phyloP scores from a whole-genome alignment of 257 asterid genomes.

The Capsicum pubescens region DNA sequence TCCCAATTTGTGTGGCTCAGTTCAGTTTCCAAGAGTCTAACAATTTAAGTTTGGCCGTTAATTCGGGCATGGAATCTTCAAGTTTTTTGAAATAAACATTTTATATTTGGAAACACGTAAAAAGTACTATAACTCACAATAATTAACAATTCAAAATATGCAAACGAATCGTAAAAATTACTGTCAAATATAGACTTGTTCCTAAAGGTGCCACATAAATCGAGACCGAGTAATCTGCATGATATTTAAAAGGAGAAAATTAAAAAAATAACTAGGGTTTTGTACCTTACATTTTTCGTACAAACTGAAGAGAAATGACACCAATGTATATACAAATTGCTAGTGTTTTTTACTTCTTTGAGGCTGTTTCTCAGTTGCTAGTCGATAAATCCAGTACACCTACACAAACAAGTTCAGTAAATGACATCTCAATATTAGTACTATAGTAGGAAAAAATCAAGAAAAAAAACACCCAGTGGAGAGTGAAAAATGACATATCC shows the following conservation, averaged over 20 bases:
- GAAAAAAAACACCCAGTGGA: neutral
- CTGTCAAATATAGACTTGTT: too few relatives aligned
- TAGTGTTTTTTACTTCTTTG: conserved; percentile 62
- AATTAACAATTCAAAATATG: too few relatives aligned
- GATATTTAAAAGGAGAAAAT: neutral
- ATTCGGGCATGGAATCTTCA: too few relatives aligned
- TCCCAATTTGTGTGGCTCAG: too few relatives aligned
- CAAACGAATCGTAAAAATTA: too few relatives aligned
- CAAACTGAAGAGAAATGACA: neutral
- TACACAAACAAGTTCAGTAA: conserved; percentile 32
- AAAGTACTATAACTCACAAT: too few relatives aligned
- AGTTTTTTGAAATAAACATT: too few relatives aligned
- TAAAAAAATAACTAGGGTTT: conserved; percentile 6
- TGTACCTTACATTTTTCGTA: conserved; percentile 10
- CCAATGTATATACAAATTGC: conserved; percentile 5
- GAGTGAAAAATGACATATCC: neutral
- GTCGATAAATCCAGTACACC: conserved; percentile 86
- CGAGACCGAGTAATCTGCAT: neutral
- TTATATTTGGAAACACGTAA: too few relatives aligned
- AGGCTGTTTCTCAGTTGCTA: conserved; percentile 82
- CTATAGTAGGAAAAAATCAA: neutral
- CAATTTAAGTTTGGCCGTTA: too few relatives aligned
- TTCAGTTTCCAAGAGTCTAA: too few relatives aligned
- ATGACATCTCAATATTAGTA: neutral
- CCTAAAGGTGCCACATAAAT: too few relatives aligned